phyloP scores from a whole-genome alignment of 495 filamentous ascomycete genomes.

The Daldinia childiae region DNA sequence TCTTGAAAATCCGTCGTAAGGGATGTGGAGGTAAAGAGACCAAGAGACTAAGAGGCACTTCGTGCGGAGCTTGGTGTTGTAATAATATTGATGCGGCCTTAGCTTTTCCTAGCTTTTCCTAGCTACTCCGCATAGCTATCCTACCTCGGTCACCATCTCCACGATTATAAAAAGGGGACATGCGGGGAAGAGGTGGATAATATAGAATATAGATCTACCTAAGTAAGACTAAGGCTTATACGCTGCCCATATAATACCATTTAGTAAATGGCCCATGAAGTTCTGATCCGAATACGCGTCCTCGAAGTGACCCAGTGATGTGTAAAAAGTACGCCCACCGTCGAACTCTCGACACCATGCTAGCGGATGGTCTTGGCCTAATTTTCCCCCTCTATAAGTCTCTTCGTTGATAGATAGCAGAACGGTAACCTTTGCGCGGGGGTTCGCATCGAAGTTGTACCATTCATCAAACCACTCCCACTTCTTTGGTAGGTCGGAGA shows the following conservation, averaged over 20 bases:
- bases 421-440: conserved; percentile 40
- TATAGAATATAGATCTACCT: too few species aligned
- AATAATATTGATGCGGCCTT: not conserved
- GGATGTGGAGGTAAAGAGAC: conserved; percentile 1
- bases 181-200: conserved; percentile 14
- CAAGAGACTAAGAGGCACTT: not conserved
- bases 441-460: conserved; percentile 52
- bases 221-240: not conserved
- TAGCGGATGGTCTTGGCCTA: too few species aligned
- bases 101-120: not conserved
- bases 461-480: conserved; percentile 53
- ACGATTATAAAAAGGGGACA: conserved; percentile 8
- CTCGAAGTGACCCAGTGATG: conserved; percentile 53
- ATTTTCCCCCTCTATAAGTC: conserved; percentile 23
- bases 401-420: conserved; percentile 47
- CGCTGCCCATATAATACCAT: conserved; percentile 51
- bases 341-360: too few species aligned
- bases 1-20: not conserved
- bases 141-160: not conserved
- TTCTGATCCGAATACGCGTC: conserved; percentile 49
- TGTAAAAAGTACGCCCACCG: conserved; percentile 37
- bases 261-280: conserved; percentile 43
- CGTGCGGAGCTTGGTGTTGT: conserved; percentile 11
- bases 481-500: conserved; percentile 30
- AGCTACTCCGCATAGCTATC: conserved; percentile 31